Evolutionary conservation across 768 basidiomycete genomes (phyloP).

Genomic region (Stropharia rugosoannulata): DNA sequence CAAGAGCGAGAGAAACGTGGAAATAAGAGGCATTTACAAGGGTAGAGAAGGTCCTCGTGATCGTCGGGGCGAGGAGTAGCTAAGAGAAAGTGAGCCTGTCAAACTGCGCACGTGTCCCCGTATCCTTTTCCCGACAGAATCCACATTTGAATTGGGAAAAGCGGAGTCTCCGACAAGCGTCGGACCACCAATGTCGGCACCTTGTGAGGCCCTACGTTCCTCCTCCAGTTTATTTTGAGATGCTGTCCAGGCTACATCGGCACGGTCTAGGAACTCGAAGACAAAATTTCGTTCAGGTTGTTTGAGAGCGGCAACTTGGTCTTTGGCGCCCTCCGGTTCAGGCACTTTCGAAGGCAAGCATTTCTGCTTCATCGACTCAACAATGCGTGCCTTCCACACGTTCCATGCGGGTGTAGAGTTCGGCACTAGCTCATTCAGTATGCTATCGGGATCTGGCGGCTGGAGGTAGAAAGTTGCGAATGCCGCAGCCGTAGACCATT

Average conservation of each 20-base stretch:
- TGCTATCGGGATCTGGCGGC: neutral
- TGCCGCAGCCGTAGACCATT: conserved; percentile 13
- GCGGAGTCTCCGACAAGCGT: too few relatives aligned
- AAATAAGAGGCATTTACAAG: too few relatives aligned
- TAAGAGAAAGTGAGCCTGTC: too few relatives aligned
- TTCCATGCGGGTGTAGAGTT: conserved; percentile 12
- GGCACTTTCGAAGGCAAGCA: neutral
- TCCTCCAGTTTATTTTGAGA: neutral
- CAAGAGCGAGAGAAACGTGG: too few relatives aligned
- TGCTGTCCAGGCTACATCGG: neutral
- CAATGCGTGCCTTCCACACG: conserved; percentile 4
- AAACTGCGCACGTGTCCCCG: too few relatives aligned
- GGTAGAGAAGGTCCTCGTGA: too few relatives aligned
- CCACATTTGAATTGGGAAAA: too few relatives aligned
- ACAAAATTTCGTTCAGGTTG: neutral
- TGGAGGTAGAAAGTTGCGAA: conserved; percentile 8
- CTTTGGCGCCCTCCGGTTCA: neutral
- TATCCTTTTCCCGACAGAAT: too few relatives aligned
- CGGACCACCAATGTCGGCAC: neutral
- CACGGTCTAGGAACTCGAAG: neutral
- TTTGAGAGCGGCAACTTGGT: neutral
- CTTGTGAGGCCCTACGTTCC: neutral
- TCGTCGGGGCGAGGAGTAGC: too few relatives aligned
- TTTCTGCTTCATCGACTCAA: conserved; percentile 1
- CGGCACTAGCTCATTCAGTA: conserved; percentile 11